Base-by-base conservation (phyloP, 768 basidiomycete species). In the Auriscalpium microsporum region DNA sequence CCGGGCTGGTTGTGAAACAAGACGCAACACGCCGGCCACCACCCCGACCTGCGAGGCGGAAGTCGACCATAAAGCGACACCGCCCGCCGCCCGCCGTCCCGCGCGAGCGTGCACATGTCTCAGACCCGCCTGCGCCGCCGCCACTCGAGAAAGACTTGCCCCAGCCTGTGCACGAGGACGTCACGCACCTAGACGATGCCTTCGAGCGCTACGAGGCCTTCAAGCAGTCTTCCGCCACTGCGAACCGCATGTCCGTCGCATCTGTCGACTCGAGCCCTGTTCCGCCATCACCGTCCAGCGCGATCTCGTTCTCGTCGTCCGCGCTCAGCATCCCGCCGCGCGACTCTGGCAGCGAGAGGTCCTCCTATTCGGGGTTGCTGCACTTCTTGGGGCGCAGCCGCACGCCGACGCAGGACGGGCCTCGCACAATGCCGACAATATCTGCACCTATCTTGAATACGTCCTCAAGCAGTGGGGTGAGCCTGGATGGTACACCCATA, bases 151-250 rank as follows among this genome's bases (percentile, higher is more conserved):
- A 53, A 2, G 64, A 64, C 10, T 50, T 56, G 3, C 28, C 28
- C 28, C 28, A 28, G 28, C 28, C 28, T 28, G 28, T 28, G 28
- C 37, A 49, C 40, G 59, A 68, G 17, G 53, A 52, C 42, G 45
- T 61, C 8, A 54, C 68, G 14, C 67, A 65, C 11, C 71, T 88
- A 38, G 86, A 92, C 62, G 92, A 95, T 67, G 94, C 94, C 0
- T 95, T 87, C 67, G 89, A 90, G 55, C 78, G 91, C 38, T 96
- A 95, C 65, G 90, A 94, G 66, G 75, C 83, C n/a, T 94, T 85
- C 70, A 81, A 81, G 64, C 80, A 82, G 63, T 71, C 69, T 45
- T 76, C 78, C 52, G 58, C 65, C 19, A 75, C 71, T 54, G 62
- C 69, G 48, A 81, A 80, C 57, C 72, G 86, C 50, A 68, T 84